Evolutionary conservation across 108 stramenopile species (phyloP).

Genomic region (Fragilaria crotonensis): DNA sequence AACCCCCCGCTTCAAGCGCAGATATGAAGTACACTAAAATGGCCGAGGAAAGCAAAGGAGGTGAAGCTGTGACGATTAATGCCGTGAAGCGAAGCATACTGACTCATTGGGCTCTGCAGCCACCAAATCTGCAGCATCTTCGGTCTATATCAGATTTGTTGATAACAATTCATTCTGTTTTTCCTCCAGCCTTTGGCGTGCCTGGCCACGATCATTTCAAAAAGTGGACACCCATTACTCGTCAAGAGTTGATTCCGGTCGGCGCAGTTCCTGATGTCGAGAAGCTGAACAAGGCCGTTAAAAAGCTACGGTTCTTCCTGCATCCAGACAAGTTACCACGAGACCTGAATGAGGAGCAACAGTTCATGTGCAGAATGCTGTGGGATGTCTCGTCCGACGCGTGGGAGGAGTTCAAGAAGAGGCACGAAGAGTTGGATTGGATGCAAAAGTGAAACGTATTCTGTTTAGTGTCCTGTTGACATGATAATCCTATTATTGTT

Average conservation of each 20-base stretch:
- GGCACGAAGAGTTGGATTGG: constrained; percentile 37
- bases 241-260: constrained; percentile 31
- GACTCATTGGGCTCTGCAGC: constrained; percentile 74
- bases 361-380: constrained; percentile 67
- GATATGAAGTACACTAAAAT: constrained; percentile 59
- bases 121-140: constrained; percentile 61
- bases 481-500: too few species aligned
- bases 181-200: constrained; percentile 71
- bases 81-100: constrained; percentile 64
- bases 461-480: too few species aligned
- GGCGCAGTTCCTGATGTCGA: constrained; percentile 49
- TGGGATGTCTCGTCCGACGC: constrained; percentile 83
- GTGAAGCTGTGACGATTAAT: constrained; percentile 34
- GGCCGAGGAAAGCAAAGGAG: constrained; percentile 43
- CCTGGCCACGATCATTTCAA: constrained; percentile 69
- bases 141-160: constrained; percentile 63
- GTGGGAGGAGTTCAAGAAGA: constrained; percentile 70
- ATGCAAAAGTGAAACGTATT: background rate
- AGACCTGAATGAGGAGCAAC: constrained; percentile 60
- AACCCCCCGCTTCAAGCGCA: constrained; percentile 20
- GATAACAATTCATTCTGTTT: constrained; percentile 62
- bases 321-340: constrained; percentile 78
- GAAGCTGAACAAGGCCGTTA: constrained; percentile 72
- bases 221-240: constrained; percentile 63
- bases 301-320: constrained; percentile 76